These are phyloP conservation scores for Globisporangium perplexum DNA, from an alignment of 352 stramenopile genomes.

Conservation along the genomic window DNA sequence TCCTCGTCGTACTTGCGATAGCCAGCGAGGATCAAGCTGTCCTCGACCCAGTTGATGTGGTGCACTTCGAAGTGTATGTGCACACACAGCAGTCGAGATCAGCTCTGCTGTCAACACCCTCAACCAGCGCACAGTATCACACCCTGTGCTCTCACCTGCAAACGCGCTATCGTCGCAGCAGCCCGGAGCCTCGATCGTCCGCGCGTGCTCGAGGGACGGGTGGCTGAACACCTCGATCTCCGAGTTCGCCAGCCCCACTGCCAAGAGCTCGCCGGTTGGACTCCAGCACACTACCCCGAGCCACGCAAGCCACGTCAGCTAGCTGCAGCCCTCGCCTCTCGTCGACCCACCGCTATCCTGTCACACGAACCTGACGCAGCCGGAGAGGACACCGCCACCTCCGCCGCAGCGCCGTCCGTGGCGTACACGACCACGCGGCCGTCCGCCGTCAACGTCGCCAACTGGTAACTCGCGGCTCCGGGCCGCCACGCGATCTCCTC, in stretches of 20 bases:
- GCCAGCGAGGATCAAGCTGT: slow-evolving; percentile 55
- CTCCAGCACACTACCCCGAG: slow-evolving; percentile 35
- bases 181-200: slow-evolving; percentile 32
- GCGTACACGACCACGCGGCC: slow-evolving; percentile 36
- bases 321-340: too few relatives aligned
- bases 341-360: background rate
- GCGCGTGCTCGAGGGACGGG: slow-evolving; percentile 19
- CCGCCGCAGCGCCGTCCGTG: slow-evolving; percentile 3
- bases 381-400: slow-evolving; percentile 8
- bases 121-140: background rate
- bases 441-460: slow-evolving; percentile 37
- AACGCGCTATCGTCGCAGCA: slow-evolving; percentile 27
- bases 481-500: slow-evolving; percentile 52
- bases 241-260: slow-evolving; percentile 28
- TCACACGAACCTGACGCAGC: slow-evolving; percentile 22
- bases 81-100: background rate
- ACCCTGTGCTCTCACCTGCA: slow-evolving; percentile 17
- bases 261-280: slow-evolving; percentile 34
- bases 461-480: slow-evolving; percentile 11
- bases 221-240: slow-evolving; percentile 30
- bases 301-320: background rate
- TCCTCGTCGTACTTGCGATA: slow-evolving; percentile 51
- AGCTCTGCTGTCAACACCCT: background rate
- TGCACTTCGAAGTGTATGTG: slow-evolving; percentile 28
- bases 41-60: slow-evolving; percentile 71